Percentiles rank a stretch among this genome's conserved stretches.
These are phyloP conservation scores for Avena insularis DNA, from an alignment of 176 grass and related monocot species.

Conservation along the genomic window DNA sequence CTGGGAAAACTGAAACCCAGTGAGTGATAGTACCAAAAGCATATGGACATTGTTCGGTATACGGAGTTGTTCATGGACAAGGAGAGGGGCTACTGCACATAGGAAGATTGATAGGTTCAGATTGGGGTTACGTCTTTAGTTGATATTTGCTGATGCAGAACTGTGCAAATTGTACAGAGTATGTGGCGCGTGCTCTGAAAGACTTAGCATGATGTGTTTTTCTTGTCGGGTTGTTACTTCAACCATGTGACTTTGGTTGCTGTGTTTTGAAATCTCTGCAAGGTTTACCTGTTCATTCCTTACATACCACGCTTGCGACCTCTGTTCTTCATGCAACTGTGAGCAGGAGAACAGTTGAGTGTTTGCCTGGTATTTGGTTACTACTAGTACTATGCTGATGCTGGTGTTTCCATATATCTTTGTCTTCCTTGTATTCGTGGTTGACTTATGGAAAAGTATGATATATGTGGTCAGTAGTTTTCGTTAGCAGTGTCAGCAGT, in stretches of 20 bases:
- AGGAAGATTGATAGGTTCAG: constrained; percentile 42
- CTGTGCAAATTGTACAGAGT: constrained; percentile 12
- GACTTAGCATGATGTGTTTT: constrained; percentile 18
- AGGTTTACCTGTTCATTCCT: constrained; percentile 22
- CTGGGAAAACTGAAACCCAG: constrained; percentile 48
- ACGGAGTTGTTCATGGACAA: constrained; percentile 40
- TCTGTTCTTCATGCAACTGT: constrained; percentile 9
- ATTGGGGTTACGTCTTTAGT: constrained; percentile 36
- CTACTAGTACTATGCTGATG: neutral
- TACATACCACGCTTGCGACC: neutral
- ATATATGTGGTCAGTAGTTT: too few species aligned
- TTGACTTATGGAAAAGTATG: neutral
- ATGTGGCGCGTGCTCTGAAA: neutral
- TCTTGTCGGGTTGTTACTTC: neutral
- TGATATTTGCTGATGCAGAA: constrained; percentile 28
- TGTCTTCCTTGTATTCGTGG: neutral
- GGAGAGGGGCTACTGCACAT: constrained; percentile 44
- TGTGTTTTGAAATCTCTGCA: neutral
- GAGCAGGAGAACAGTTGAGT: neutral
- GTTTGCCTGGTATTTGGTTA: neutral
- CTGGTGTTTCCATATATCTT: neutral
- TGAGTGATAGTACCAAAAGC: constrained; percentile 36
- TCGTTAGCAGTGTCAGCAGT: too few species aligned
- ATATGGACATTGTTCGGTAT: constrained; percentile 40
- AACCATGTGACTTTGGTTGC: constrained; percentile 12